Base-by-base conservation (phyloP, 495 filamentous ascomycete genomes). In the Cudoniella acicularis region DNA sequence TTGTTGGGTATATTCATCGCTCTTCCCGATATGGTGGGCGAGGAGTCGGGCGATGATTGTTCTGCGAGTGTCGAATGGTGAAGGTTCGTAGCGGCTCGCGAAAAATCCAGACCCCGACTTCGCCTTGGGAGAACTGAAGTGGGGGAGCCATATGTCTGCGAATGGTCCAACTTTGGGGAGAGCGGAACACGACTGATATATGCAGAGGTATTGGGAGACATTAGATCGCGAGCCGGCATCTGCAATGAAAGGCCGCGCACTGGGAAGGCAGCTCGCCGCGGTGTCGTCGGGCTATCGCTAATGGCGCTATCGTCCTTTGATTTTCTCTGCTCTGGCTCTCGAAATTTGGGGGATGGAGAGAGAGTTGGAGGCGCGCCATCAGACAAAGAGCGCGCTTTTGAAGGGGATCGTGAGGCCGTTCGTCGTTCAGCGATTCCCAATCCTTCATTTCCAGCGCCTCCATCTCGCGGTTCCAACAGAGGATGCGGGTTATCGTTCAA, bases 41-140 rank as follows among this genome's bases (percentile, higher is more conserved):
- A 96, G 2, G 92, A 95, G 68, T 96, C 92, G 11, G 95, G 94
- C n/a, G 90, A 94, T 0, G 89, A 87, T 64, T 92, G 87, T 54
- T 89, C 87, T 45, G 92, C 92, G 8, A 97, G 79, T 1, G 88
- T 98, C 21, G 94, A 97, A 72, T 98, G 95, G 74, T 98, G 94
- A 10, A 98, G 80, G 63, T 91, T 96, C 3, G 94, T 98, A 57
- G 92, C 93, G 46, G 91, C 91, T 62, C 92, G 82, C n/a, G 92
- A 90, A 72, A 94, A 96, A 68, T 97, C 92, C 50, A 96, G 73
- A 25, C 92, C 92, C 22, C 92, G 83, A 4, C 91, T 95, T 50
- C 91, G 85, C 51, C 92, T 81, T 47, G 92, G 92, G 13, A 97
- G 81, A 17, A 92, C 86, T 16, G 90, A 94, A n/a, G 83, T 78